Percentiles rank a stretch among this genome's conserved stretches.
Evolutionary conservation across 1,284 basidiomycete genomes (phyloP).

Genomic region (Ustilago curta): DNA sequence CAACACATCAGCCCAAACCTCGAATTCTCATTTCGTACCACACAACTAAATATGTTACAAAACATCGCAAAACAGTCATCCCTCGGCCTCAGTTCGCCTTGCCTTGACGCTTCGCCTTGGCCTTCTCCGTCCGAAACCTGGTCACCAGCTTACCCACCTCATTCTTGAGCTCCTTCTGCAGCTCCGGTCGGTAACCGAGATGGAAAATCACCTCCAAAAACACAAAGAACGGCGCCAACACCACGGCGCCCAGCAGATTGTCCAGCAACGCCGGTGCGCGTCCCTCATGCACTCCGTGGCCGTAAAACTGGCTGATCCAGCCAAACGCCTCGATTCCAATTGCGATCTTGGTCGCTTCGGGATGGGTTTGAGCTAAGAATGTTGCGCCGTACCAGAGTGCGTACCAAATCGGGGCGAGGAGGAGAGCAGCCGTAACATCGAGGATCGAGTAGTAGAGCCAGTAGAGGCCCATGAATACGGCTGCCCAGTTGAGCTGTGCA

Average conservation of each 20-base stretch:
- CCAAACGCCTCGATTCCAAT: conserved; percentile 41
- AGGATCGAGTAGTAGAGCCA: conserved; percentile 59
- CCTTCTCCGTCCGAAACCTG: conserved; percentile 44
- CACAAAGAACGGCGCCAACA: conserved; percentile 64
- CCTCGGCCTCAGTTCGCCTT: conserved; percentile 16
- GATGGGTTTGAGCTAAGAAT: conserved; percentile 26
- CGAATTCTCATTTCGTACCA: neutral
- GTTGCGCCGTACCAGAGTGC: conserved; percentile 37
- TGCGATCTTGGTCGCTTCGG: conserved; percentile 40
- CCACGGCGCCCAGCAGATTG: conserved; percentile 59
- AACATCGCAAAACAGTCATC: neutral
- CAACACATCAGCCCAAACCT: neutral
- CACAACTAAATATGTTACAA: neutral
- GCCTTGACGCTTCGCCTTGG: conserved; percentile 25
- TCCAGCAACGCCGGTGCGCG: conserved; percentile 60
- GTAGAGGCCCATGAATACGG: conserved; percentile 53
- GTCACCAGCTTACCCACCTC: conserved; percentile 51
- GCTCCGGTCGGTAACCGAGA: conserved; percentile 57
- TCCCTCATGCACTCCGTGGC: conserved; percentile 62
- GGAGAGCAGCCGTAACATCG: conserved; percentile 45
- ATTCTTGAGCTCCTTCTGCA: conserved; percentile 62
- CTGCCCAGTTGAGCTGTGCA: conserved; percentile 38
- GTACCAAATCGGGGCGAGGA: conserved; percentile 57
- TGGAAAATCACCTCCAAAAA: conserved; percentile 61
- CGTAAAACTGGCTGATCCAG: conserved; percentile 63